Evolutionary conservation across 805 yeast genomes (phyloP).

Genomic region (Metschnikowia shivogae): DNA sequence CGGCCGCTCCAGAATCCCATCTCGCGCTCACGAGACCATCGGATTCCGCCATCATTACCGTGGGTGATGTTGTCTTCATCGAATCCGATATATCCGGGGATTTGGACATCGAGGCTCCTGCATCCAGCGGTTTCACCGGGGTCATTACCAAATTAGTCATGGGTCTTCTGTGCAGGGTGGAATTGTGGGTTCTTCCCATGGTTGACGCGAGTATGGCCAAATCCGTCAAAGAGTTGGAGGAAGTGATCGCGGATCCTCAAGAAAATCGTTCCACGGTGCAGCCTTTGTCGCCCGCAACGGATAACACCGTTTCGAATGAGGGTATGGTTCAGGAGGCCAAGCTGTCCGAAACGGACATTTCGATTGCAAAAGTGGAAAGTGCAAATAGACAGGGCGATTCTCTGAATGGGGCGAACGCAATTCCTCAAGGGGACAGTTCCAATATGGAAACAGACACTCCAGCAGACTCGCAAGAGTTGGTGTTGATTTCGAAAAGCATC

Average conservation of each 20-base stretch:
- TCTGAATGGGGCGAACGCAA: too few species aligned
- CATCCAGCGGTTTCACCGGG: not conserved
- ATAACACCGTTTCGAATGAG: too few species aligned
- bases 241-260: not conserved
- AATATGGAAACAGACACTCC: not conserved
- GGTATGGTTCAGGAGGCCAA: too few species aligned
- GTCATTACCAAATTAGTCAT: not conserved
- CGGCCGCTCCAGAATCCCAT: not conserved
- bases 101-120: not conserved
- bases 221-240: not conserved
- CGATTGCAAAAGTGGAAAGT: too few species aligned
- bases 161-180: constrained; percentile 3
- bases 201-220: not conserved
- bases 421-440: too few species aligned
- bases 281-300: too few species aligned
- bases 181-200: constrained; percentile 2
- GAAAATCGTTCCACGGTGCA: too few species aligned
- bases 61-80: constrained; percentile 52
- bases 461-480: constrained; percentile 36
- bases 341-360: too few species aligned
- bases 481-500: constrained; percentile 48
- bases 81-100: not conserved
- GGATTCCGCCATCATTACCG: constrained; percentile 46
- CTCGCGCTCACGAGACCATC: constrained; percentile 15
- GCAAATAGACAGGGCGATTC: too few species aligned